Percentiles rank a stretch among this genome's conserved stretches.
phyloP scores from a whole-genome alignment of 2,329 filamentous ascomycete genomes.

The Verticillium tricorpus region DNA sequence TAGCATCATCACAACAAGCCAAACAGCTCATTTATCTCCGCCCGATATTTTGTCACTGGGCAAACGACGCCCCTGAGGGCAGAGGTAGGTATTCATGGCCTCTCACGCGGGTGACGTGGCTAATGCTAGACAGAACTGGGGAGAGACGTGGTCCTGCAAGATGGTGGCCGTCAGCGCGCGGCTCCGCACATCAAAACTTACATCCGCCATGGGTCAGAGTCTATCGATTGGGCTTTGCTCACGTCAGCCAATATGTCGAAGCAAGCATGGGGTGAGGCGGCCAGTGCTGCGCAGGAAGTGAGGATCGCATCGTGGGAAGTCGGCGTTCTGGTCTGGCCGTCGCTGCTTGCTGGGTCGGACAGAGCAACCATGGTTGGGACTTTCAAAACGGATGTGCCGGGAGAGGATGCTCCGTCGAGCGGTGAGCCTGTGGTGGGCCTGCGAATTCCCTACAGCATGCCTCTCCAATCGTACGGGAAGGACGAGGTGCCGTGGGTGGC shows the following conservation, averaged over 20 bases:
- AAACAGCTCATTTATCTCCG: constrained; percentile 71
- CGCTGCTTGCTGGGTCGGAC: constrained; percentile 37
- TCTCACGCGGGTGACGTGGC: not conserved
- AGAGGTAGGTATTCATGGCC: constrained; percentile 16
- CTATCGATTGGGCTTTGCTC: constrained; percentile 78
- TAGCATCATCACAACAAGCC: constrained; percentile 62
- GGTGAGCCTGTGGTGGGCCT: constrained; percentile 54
- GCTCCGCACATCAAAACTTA: constrained; percentile 92
- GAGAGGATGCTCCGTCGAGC: constrained; percentile 15
- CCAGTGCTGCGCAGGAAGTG: constrained; percentile 53
- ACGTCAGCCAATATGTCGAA: constrained; percentile 91
- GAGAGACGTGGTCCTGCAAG: constrained; percentile 19
- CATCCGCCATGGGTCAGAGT: constrained; percentile 54
- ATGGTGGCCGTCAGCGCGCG: constrained; percentile 62
- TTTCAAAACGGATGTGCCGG: constrained; percentile 58
- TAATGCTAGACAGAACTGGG: constrained; percentile 19
- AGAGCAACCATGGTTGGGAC: constrained; percentile 60
- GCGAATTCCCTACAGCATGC: constrained; percentile 79
- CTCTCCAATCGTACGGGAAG: constrained; percentile 59
- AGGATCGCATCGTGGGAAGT: constrained; percentile 79
- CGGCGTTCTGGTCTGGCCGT: constrained; percentile 80
- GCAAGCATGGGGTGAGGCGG: constrained; percentile 77
- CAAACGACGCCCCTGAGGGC: constrained; percentile 47
- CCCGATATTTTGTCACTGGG: constrained; percentile 73
- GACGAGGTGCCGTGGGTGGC: constrained; percentile 75